Base-by-base conservation (phyloP, 345 rosid species). In the Zanthoxylum bungeanum region DNA sequence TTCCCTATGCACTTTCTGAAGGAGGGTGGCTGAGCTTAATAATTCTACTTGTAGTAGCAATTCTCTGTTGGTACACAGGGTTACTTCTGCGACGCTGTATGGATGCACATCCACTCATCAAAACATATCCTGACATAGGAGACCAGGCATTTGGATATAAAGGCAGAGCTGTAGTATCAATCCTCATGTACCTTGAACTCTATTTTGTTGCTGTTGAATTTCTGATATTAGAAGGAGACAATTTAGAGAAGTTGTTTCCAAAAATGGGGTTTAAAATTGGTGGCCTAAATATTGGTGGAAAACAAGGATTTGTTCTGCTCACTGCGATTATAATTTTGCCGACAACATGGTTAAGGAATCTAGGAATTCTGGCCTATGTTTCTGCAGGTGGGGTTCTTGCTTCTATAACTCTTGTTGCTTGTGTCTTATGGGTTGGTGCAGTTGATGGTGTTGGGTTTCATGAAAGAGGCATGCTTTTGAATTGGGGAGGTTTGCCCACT, bases 351-450 rank as follows among this genome's bases (percentile, higher is more conserved):
- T 52, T 90, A 46, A 85, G 77, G 82, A 86, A 86, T 75, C 65
- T 90, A 66, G 88, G 86, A 0, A 51, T 83, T 31, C 62, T 90
- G 71, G 89, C 95, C 34, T 90, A 90, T 73, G 60, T 90, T 50
- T 90, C 92, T 2, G 85, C 76, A 7, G 87, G 92, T 28, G 90
- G 92, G 16, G 90, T 87, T 49, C 39, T 83, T 69, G 95, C 95
- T 64, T 85, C 88, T 17, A 52, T 83, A 6, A 21, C 86, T 53
- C 60, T 90, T 72, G 78, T 77, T 27, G 57, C 33, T 28, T 87
- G 95, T 64, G 87, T 90, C 34, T 63, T 80, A 8, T 87, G 88
- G 87, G 86, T 75, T 28, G 91, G 92, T 14, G 87, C 80, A 4
- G 69, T 77, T 24, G 88, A 90, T 47, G 85, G 83, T 17, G 80